phyloP scores from a whole-genome alignment of 345 rosid species.

The Noccaea bulbosa region DNA sequence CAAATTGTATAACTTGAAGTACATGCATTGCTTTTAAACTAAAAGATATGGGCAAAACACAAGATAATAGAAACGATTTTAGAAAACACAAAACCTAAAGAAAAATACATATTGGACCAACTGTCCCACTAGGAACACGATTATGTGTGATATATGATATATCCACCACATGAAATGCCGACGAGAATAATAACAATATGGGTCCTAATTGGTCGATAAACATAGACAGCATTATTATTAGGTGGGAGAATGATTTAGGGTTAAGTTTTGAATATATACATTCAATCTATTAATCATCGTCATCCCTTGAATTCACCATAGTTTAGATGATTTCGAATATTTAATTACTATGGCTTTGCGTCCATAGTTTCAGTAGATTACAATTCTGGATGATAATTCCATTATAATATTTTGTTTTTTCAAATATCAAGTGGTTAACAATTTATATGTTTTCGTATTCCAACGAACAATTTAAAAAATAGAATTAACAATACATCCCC shows the following conservation, averaged over 20 bases:
- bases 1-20: background rate
- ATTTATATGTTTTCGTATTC: background rate
- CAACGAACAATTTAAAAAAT: background rate
- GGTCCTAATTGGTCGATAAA: slow-evolving; percentile 42
- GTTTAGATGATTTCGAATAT: background rate
- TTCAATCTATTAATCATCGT: slow-evolving; percentile 19
- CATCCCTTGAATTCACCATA: background rate
- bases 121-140: slow-evolving; percentile 40
- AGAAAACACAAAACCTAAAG: background rate
- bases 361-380: slow-evolving; percentile 27
- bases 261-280: background rate
- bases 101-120: slow-evolving; percentile 32
- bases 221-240: slow-evolving; percentile 44
- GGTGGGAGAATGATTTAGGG: too few relatives aligned
- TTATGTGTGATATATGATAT: slow-evolving; percentile 6
- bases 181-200: slow-evolving; percentile 36
- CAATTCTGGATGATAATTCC: slow-evolving; percentile 5
- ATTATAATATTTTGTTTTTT: background rate
- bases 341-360: background rate
- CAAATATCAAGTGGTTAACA: slow-evolving; percentile 11
- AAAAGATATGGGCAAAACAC: background rate
- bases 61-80: background rate
- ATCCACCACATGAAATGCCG: slow-evolving; percentile 43
- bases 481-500: background rate
- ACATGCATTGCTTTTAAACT: background rate